Evolutionary conservation across 192 early-diverging fungal species (phyloP).

Genomic region (Backusella parvicylindrica): DNA sequence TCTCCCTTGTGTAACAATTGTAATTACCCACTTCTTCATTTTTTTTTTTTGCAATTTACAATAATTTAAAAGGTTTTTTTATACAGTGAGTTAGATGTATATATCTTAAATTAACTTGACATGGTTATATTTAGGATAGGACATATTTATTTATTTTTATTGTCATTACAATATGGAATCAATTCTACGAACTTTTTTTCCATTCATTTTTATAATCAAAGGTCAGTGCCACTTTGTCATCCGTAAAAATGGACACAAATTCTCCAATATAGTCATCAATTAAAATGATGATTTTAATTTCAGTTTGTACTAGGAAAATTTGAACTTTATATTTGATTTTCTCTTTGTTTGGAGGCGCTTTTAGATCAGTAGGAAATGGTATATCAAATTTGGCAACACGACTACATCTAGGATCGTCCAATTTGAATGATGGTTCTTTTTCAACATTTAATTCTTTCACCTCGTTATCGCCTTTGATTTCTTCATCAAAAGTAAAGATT

Average conservation of each 20-base stretch:
- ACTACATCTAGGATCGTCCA: not conserved
- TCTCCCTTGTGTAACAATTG: not conserved
- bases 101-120: not conserved
- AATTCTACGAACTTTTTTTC: not conserved
- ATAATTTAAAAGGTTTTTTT: too few relatives aligned
- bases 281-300: not conserved
- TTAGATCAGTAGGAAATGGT: not conserved
- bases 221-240: not conserved
- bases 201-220: not conserved
- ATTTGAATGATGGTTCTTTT: not conserved
- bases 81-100: too few relatives aligned
- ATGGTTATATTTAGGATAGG: not conserved
- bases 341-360: not conserved
- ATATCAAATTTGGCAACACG: not conserved
- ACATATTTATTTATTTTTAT: not conserved
- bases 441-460: not conserved
- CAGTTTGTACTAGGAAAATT: not conserved
- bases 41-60: too few relatives aligned
- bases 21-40: not conserved
- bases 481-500: not conserved
- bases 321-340: not conserved
- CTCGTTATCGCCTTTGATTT: not conserved
- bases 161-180: not conserved
- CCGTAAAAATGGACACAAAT: not conserved
- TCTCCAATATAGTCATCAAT: not conserved